A percentile compares a stretch with the other conserved stretches of the same genome.
These are phyloP conservation scores for Penicillium robsamsonii DNA, from an alignment of 495 filamentous ascomycete genomes.

Conservation along the genomic window DNA sequence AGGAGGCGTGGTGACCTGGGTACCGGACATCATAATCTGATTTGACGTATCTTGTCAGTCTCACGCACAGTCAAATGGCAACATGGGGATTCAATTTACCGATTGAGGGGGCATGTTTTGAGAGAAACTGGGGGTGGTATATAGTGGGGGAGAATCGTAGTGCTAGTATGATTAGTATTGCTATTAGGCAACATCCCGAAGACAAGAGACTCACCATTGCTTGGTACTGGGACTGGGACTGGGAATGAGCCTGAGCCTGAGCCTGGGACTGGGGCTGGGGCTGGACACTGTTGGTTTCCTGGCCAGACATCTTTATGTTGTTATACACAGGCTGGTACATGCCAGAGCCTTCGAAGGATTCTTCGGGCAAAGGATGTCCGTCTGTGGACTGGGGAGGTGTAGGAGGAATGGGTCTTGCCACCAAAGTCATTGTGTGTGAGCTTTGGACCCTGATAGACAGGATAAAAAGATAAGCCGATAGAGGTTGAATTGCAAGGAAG, in stretches of 20 bases:
- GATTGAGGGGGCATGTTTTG: constrained; percentile 18
- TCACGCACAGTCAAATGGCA: not conserved
- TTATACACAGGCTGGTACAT: constrained; percentile 17
- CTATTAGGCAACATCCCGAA: not conserved
- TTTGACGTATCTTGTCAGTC: not conserved
- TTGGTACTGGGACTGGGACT: not conserved
- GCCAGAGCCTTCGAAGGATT: constrained; percentile 13
- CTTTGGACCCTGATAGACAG: not conserved
- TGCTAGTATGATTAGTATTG: constrained; percentile 8
- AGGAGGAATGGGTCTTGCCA: constrained; percentile 22
- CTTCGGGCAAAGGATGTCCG: constrained; percentile 18
- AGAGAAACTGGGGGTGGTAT: not conserved
- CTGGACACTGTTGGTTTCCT: not conserved
- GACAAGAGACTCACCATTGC: constrained; percentile 7
- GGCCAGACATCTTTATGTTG: not conserved
- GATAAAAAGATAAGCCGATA: constrained; percentile 6
- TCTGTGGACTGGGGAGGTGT: constrained; percentile 31
- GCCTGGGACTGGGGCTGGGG: not conserved
- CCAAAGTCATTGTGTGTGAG: constrained; percentile 9
- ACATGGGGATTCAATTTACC: constrained; percentile 10
- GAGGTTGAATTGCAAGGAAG: constrained; percentile 15
- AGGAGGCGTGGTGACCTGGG: constrained; percentile 31
- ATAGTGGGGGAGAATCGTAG: constrained; percentile 16
- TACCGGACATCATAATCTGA: constrained; percentile 15
- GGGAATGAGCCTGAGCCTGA: too few relatives aligned